Conservation (phyloP, 306 rosid genomes). For the Dryas octopetala region DNA sequence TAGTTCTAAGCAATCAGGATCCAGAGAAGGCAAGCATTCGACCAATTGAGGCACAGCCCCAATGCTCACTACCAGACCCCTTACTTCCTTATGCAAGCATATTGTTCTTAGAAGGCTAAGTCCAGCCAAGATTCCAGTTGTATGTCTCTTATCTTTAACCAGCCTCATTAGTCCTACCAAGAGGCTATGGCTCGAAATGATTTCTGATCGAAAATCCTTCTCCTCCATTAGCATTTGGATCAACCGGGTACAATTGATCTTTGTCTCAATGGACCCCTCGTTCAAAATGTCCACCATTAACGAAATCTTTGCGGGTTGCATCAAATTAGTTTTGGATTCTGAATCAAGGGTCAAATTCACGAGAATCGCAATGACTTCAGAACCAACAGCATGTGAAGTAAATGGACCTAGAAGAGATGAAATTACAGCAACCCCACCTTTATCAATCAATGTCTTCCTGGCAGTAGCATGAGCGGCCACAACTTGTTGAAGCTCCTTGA, state of each 20-base stretch:
- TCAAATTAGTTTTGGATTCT: slow-evolving; percentile 49
- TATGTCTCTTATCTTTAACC: slow-evolving; percentile 61
- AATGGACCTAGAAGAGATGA: slow-evolving; percentile 65
- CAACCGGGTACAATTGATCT: slow-evolving; percentile 61
- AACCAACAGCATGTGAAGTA: slow-evolving; percentile 77
- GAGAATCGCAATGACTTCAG: slow-evolving; percentile 65
- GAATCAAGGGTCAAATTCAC: slow-evolving; percentile 61
- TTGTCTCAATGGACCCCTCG: slow-evolving; percentile 71
- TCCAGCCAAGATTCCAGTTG: slow-evolving; percentile 52
- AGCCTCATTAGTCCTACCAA: slow-evolving; percentile 76
- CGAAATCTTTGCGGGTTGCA: slow-evolving; percentile 71
- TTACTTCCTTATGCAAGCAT: slow-evolving; percentile 54
- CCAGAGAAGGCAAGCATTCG: slow-evolving; percentile 57
- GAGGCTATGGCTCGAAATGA: slow-evolving; percentile 68
- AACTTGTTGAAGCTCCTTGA: slow-evolving; percentile 65
- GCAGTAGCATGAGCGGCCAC: slow-evolving; percentile 59
- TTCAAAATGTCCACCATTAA: slow-evolving; percentile 69
- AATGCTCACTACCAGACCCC: slow-evolving; percentile 59
- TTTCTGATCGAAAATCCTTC: slow-evolving; percentile 51
- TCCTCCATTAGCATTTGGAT: slow-evolving; percentile 56
- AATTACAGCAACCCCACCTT: slow-evolving; percentile 59
- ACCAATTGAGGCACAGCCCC: slow-evolving; percentile 70
- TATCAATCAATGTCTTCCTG: slow-evolving; percentile 50
- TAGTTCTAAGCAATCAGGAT: slow-evolving; percentile 54
- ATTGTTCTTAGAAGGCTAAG: slow-evolving; percentile 51